Evolutionary conservation across 345 rosid genomes (phyloP), one percentile per base, ranked within the genome.

Genomic region (Microthlaspi erraticum): DNA sequence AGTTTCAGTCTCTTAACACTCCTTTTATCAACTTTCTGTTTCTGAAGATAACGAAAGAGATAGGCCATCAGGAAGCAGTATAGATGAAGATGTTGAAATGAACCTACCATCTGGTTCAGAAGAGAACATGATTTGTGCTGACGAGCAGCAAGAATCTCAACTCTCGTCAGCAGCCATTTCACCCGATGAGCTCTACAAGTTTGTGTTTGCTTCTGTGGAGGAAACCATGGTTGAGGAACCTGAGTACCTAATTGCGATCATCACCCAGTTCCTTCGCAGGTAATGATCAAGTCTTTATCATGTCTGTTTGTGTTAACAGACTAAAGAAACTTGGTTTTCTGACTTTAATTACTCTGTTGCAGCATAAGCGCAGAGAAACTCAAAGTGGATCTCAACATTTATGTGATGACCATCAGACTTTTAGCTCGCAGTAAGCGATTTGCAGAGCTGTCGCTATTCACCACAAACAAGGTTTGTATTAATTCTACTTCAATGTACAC

Each of bases 261-360:
- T 95, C 57, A 73, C 88, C 1, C 98, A 95, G 83, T 87, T 90
- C 83, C 84, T 92, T 36, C 92, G 88, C 65, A 84, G 98, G 99
- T 95, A 86, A 58, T 2, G 8, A 6, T 16, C 6, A 74, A n/a
- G 16, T 33, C 10, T 42, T 14, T 60, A 3, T 37, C 36, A 20
- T 10, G 45, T 63, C 66, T 62, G 36, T 55, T 62, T 36, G 42
- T 45, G 12, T n/a, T 23, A 34, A 8, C 44, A 32, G n/a, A n/a
- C 63, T 41, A 48, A 29, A 73, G 68, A 45, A 66, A 38, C 54
- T 66, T 66, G 59, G 57, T 29, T 73, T 65, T 13, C 71, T 29
- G 60, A 55, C 73, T 43, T 16, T 54, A 20, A 72, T 76, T 76
- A 23, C 55, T 54, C 46, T 75, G 49, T 48, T 69, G 81, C 91